A percentile compares a stretch with the other conserved stretches of the same genome.
Evolutionary conservation across 805 yeast genomes (phyloP).

Genomic region (Sugiyamaella mastotermitis): DNA sequence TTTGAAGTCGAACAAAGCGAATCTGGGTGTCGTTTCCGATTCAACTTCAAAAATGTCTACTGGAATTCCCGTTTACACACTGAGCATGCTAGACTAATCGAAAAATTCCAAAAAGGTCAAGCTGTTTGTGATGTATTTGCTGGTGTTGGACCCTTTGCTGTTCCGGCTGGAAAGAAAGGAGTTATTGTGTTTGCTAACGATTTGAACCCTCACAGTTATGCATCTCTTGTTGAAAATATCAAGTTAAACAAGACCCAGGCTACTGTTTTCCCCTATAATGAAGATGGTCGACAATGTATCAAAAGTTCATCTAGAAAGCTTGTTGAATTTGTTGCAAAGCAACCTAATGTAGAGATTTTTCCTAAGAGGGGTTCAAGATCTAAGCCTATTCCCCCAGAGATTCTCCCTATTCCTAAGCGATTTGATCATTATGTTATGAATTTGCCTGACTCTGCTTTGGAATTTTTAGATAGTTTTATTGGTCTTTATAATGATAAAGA

Average conservation of each 20-base stretch:
- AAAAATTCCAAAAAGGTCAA: conserved; percentile 52
- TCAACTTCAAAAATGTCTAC: conserved; percentile 90
- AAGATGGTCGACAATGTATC: conserved; percentile 83
- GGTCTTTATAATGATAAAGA: conserved; percentile 54
- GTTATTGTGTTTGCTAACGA: conserved; percentile 87
- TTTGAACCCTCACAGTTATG: conserved; percentile 79
- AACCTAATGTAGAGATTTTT: conserved; percentile 23
- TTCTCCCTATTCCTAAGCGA: conserved; percentile 41
- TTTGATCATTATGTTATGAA: conserved; percentile 86
- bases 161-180: conserved; percentile 86
- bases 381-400: conserved; percentile 33
- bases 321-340: conserved; percentile 37
- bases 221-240: conserved; percentile 63
- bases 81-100: conserved; percentile 81
- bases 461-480: conserved; percentile 68
- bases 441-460: conserved; percentile 86
- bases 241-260: conserved; percentile 51
- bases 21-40: conserved; percentile 75
- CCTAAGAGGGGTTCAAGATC: conserved; percentile 28
- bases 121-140: conserved; percentile 95
- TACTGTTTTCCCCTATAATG: conserved; percentile 58
- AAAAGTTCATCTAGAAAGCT: conserved; percentile 49
- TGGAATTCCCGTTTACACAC: conserved; percentile 96
- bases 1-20: conserved; percentile 81
- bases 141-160: conserved; percentile 97